Evolutionary conservation across 176 grass and related monocot genomes (phyloP).

Genomic region (Triticum aestivum): DNA sequence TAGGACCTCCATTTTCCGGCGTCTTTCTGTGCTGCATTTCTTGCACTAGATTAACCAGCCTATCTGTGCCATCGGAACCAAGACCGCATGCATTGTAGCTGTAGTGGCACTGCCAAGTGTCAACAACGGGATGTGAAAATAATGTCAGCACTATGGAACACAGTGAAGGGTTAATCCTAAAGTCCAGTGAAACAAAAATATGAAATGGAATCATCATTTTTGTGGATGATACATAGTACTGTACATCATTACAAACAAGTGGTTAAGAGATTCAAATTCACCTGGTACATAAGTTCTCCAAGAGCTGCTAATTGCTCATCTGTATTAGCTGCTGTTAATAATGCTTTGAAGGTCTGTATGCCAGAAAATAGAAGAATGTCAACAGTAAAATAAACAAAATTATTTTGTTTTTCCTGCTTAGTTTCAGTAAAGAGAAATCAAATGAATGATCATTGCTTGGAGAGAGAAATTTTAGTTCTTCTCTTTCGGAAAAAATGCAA

Average conservation of each 20-base stretch:
- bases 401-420: neutral
- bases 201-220: neutral
- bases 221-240: neutral
- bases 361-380: conserved; percentile 10
- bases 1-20: neutral
- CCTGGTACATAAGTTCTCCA: conserved; percentile 99
- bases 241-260: neutral
- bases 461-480: neutral
- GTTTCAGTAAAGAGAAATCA: neutral
- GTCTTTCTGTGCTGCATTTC: conserved; percentile 61
- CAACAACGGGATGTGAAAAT: neutral
- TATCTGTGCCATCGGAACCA: conserved; percentile 78
- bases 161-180: neutral
- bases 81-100: conserved; percentile 91
- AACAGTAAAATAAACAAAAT: neutral
- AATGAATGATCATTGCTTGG: conserved; percentile 2
- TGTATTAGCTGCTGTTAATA: conserved; percentile 67
- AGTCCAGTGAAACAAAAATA: neutral
- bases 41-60: conserved; percentile 68
- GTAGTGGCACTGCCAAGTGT: conserved; percentile 69
- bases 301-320: conserved; percentile 85
- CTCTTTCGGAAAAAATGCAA: neutral
- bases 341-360: conserved; percentile 57
- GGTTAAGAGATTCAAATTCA: conserved; percentile 26
- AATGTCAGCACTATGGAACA: neutral